These are phyloP conservation scores for Chaetoceros tenuissimus DNA, from an alignment of 108 stramenopile species.

Conservation along the genomic window DNA sequence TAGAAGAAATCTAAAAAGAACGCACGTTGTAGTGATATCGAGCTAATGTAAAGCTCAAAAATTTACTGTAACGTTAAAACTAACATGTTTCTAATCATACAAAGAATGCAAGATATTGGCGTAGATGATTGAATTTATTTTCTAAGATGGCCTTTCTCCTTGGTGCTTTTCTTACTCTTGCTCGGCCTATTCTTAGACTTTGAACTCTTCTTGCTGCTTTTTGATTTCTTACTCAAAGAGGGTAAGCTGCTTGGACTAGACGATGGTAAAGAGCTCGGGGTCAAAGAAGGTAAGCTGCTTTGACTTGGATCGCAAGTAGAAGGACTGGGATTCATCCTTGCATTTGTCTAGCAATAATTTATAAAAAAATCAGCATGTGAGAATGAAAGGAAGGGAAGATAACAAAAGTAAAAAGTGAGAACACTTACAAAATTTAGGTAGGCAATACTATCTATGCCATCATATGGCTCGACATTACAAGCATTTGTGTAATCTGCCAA, in stretches of 20 bases:
- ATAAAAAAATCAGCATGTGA: neutral
- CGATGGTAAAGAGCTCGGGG: too few species aligned
- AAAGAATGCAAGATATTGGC: neutral
- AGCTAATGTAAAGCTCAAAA: conserved; percentile 6
- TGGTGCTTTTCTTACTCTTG: neutral
- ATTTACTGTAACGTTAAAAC: neutral
- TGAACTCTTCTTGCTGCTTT: too few species aligned
- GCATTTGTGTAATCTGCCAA: neutral
- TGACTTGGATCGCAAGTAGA: neutral
- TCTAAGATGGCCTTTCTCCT: neutral
- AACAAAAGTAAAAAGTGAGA: too few species aligned
- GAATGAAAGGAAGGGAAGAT: too few species aligned
- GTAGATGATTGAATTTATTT: neutral
- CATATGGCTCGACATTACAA: neutral
- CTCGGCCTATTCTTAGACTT: neutral
- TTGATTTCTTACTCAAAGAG: too few species aligned
- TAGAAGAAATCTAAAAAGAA: too few species aligned
- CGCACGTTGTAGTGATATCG: conserved; percentile 64
- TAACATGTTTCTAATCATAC: neutral
- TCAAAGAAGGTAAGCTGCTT: too few species aligned
- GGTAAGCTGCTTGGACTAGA: too few species aligned
- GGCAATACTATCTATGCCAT: neutral
- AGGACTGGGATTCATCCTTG: neutral
- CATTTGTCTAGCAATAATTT: neutral
- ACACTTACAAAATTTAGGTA: neutral